Percentiles rank a stretch among this genome's conserved stretches.
Conservation (phyloP, 2,329 filamentous ascomycete genomes). For the Thelonectria blattea region DNA sequence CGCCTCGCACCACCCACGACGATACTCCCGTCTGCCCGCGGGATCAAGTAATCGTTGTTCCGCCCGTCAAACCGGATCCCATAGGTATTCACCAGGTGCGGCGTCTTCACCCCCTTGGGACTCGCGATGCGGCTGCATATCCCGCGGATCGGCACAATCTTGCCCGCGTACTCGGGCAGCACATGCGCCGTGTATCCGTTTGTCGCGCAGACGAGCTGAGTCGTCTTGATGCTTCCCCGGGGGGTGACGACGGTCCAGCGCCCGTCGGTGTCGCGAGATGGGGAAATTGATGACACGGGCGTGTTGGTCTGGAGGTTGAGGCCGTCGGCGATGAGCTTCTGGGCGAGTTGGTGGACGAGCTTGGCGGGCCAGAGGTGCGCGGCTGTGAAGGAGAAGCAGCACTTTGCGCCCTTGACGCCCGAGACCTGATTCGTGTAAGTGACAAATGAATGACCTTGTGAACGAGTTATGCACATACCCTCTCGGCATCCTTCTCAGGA, state of each 20-base stretch:
- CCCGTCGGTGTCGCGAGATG: not conserved
- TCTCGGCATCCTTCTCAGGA: constrained; percentile 13
- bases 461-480: not conserved
- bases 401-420: constrained; percentile 23
- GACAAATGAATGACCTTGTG: not conserved
- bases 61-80: constrained; percentile 29
- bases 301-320: constrained; percentile 23
- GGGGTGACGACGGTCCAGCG: constrained; percentile 11
- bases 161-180: constrained; percentile 61
- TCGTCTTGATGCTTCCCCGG: constrained; percentile 56
- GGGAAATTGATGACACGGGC: constrained; percentile 20
- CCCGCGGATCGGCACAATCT: constrained; percentile 68
- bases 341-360: constrained; percentile 23
- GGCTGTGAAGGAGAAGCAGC: constrained; percentile 28
- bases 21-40: constrained; percentile 50
- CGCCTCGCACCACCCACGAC: constrained; percentile 17
- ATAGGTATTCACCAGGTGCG: constrained; percentile 36
- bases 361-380: constrained; percentile 26
- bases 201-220: constrained; percentile 66
- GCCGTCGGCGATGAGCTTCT: constrained; percentile 18
- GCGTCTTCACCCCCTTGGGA: constrained; percentile 26
- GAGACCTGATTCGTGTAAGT: constrained; percentile 1
- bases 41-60: constrained; percentile 48
- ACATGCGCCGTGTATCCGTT: constrained; percentile 71
- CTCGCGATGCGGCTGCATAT: constrained; percentile 41